Evolutionary conservation across 495 filamentous ascomycete species (phyloP).

Genomic region (Tuber microsphaerosporum): DNA sequence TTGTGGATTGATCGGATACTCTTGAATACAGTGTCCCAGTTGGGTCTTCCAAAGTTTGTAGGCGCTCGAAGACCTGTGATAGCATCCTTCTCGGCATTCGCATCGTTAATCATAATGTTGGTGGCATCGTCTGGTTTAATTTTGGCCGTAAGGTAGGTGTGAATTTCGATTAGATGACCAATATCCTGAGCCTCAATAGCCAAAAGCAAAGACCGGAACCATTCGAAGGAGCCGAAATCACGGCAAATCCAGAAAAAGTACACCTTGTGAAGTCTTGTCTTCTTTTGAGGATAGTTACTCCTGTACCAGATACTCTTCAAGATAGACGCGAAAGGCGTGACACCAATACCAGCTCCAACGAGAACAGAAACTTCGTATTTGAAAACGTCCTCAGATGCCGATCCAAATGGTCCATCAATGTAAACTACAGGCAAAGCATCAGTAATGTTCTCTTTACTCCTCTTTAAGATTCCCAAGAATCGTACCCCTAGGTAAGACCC

Average conservation of each 20-base stretch:
- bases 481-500: conserved; percentile 55
- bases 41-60: conserved; percentile 70
- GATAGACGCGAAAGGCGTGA: conserved; percentile 69
- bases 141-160: conserved; percentile 66
- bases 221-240: conserved; percentile 72
- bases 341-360: conserved; percentile 64
- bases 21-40: conserved; percentile 74
- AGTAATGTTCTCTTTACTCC: conserved; percentile 1
- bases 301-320: conserved; percentile 81
- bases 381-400: conserved; percentile 68
- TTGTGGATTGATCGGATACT: conserved; percentile 65
- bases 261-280: conserved; percentile 65
- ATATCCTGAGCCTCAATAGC: conserved; percentile 79
- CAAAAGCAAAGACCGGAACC: conserved; percentile 70
- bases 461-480: neutral
- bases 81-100: conserved; percentile 67
- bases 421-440: conserved; percentile 49
- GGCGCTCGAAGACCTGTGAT: conserved; percentile 68
- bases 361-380: conserved; percentile 67
- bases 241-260: conserved; percentile 80
- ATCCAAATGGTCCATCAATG: conserved; percentile 73
- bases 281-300: conserved; percentile 72
- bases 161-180: conserved; percentile 71
- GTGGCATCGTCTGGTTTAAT: conserved; percentile 73
- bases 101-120: conserved; percentile 80